Conservation (phyloP, 2,329 filamentous ascomycete species). For the Cladosporium sphaerospermum region DNA sequence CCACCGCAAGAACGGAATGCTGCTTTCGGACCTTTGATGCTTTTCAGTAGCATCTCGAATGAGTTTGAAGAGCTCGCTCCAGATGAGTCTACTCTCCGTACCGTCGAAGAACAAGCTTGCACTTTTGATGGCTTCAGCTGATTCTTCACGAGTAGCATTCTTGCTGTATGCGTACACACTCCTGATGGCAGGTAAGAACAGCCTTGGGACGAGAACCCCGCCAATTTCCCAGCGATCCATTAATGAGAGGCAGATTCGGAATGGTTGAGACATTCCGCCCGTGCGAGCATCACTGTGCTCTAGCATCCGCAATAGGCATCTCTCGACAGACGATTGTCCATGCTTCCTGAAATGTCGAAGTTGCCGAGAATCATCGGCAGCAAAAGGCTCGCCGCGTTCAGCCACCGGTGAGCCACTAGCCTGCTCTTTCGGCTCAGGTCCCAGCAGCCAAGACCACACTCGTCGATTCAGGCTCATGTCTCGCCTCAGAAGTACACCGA, state of each 20-base stretch:
- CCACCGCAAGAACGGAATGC: slow-evolving; percentile 52
- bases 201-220: slow-evolving; percentile 75
- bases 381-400: slow-evolving; percentile 31
- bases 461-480: slow-evolving; percentile 96
- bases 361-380: slow-evolving; percentile 52
- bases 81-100: slow-evolving; percentile 90
- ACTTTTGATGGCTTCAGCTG: slow-evolving; percentile 82
- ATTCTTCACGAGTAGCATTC: slow-evolving; percentile 60
- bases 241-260: slow-evolving; percentile 84
- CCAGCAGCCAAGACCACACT: slow-evolving; percentile 93
- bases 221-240: slow-evolving; percentile 99
- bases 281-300: slow-evolving; percentile 49
- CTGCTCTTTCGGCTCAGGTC: slow-evolving; percentile 55
- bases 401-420: slow-evolving; percentile 22
- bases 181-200: slow-evolving; percentile 80
- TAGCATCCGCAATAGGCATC: slow-evolving; percentile 72
- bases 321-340: slow-evolving; percentile 67
- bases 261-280: slow-evolving; percentile 71
- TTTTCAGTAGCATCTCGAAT: background rate
- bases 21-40: slow-evolving; percentile 6
- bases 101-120: slow-evolving; percentile 96
- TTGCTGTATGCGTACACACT: slow-evolving; percentile 71
- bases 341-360: slow-evolving; percentile 70
- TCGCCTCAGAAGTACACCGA: slow-evolving; percentile 78
- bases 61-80: slow-evolving; percentile 37